Evolutionary conservation across 1,139 yeast genomes (phyloP), one percentile per base, ranked within the genome.

Genomic region (Hanseniaspora sp.): DNA sequence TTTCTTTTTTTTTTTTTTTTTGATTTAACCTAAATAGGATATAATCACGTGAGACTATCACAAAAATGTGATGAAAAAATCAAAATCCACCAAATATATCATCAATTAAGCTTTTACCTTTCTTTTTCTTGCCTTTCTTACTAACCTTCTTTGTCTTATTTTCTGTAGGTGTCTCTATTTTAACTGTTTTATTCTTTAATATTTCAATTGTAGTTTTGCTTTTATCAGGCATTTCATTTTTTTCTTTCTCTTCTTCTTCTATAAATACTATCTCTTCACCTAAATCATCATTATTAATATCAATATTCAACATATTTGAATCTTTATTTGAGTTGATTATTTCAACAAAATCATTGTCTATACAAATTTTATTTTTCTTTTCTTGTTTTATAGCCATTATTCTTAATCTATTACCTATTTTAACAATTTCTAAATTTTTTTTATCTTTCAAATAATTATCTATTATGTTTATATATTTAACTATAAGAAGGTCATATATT

Each of bases 31-130:
- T 23, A 23, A 23, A 23, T 23, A 23, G 23, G 23, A 23, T 23
- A 23, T 23, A 23, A 23, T 23, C 23, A 23, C 23, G 23, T 23
- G 23, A 23, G 4, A 4, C 4, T 4, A 23, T 23, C 23, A 23
- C 23, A 23, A 23, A 23, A 23, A 23, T 23, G 23, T 23, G 23
- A 23, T 2, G 23, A 23, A 23, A 4, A 23, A 37, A 23, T 46
- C 17, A 55, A 31, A 35, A 41, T 57, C 55, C 69, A 5, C 81
- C 82, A 66, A 81, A 81, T 28, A 81, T 77, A 61, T 74, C 79
- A 63, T 80, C 85, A 48, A 80, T 80, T 6, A 76, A 81, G 40
- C 73, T 72, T 58, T 69, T 74, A 46, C 68, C 67, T 63, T 71
- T 75, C 61, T 71, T 74, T 58, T 71, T 74, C 63, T 72, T 74